Evolutionary conservation across 306 rosid genomes (phyloP).

Genomic region (Dryas octopetala): DNA sequence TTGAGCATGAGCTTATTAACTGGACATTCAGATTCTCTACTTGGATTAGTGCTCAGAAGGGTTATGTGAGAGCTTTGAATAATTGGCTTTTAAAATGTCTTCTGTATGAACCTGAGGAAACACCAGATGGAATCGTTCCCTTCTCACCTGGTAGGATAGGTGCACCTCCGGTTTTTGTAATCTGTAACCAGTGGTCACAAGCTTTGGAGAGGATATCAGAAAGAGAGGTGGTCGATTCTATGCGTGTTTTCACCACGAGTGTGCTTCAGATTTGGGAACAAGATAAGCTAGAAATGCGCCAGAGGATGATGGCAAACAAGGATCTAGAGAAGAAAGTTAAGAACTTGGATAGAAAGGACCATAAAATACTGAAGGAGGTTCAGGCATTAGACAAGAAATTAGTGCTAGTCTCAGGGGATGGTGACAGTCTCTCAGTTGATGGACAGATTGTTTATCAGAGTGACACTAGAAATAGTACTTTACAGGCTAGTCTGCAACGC

Average conservation of each 20-base stretch:
- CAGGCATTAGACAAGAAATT: constrained; percentile 81
- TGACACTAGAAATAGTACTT: constrained; percentile 67
- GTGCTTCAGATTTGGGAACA: constrained; percentile 91
- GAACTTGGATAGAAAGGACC: constrained; percentile 79
- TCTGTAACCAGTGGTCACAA: constrained; percentile 96
- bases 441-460: constrained; percentile 68
- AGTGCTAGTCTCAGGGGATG: constrained; percentile 55
- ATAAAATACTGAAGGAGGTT: constrained; percentile 79
- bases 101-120: constrained; percentile 80
- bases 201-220: constrained; percentile 87
- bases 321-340: constrained; percentile 75
- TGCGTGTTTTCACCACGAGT: constrained; percentile 71
- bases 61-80: constrained; percentile 82
- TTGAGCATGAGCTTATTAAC: constrained; percentile 79
- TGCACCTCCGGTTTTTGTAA: constrained; percentile 86
- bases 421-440: constrained; percentile 44
- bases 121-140: constrained; percentile 83
- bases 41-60: constrained; percentile 90
- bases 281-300: constrained; percentile 68
- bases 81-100: constrained; percentile 89
- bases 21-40: constrained; percentile 83
- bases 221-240: constrained; percentile 80
- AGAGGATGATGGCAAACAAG: constrained; percentile 62
- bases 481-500: constrained; percentile 81
- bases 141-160: constrained; percentile 94